phyloP scores from a whole-genome alignment of 2,329 filamentous ascomycete genomes.

The Tolypocladium guangdongense region DNA sequence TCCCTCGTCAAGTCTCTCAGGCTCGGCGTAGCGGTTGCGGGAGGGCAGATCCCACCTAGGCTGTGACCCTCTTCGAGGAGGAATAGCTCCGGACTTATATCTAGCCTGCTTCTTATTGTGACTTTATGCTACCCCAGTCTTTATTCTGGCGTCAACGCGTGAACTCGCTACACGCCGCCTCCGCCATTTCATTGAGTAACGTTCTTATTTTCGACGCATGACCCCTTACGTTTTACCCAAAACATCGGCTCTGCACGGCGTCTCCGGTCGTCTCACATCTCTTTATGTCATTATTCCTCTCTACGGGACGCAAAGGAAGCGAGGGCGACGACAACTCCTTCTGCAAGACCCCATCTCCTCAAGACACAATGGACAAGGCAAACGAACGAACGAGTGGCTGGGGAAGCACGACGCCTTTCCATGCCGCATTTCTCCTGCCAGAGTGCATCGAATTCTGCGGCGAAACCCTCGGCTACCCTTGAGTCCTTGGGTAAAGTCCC shows the following conservation, averaged over 20 bases:
- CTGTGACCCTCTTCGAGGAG: neutral
- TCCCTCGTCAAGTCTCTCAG: neutral
- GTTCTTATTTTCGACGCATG: conserved; percentile 18
- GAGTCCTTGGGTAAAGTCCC: neutral
- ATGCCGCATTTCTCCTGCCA: conserved; percentile 2
- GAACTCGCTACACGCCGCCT: neutral
- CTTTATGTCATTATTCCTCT: conserved; percentile 9
- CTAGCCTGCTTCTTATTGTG: neutral
- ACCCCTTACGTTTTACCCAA: conserved; percentile 13
- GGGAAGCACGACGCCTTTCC: neutral
- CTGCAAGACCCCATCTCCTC: neutral
- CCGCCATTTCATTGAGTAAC: conserved; percentile 16
- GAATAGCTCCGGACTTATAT: neutral
- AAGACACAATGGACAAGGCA: neutral
- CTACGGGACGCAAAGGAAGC: conserved; percentile 1
- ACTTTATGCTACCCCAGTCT: neutral
- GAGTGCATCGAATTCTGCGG: conserved; percentile 12
- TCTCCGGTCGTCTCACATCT: conserved; percentile 17
- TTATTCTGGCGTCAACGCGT: neutral
- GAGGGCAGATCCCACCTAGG: conserved; percentile 5
- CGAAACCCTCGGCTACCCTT: conserved; percentile 12
- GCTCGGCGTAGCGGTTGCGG: neutral
- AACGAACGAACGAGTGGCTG: neutral
- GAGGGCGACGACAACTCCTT: neutral
- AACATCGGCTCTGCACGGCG: conserved; percentile 16